Conservation (phyloP, 1,139 yeast species). For the Barnettozyma hawaiiensis region DNA sequence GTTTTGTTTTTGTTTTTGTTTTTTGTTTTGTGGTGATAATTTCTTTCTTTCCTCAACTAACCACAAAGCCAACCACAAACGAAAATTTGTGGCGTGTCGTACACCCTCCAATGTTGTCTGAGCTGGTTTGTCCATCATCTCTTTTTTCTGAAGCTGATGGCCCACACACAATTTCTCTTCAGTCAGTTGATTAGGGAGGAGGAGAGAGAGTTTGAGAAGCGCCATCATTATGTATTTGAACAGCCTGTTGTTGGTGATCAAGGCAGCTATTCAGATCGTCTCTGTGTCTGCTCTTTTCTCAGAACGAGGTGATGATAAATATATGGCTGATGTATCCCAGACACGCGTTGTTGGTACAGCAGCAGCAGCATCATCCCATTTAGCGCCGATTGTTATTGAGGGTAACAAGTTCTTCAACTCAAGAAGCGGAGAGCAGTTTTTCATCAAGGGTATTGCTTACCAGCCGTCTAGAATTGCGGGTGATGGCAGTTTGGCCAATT, state of each 20-base stretch:
- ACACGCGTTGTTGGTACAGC: no score
- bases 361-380: no score
- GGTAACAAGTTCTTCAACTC: slow-evolving; percentile 46
- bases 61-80: no score
- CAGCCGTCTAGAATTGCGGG: slow-evolving; percentile 40
- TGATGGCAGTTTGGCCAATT: slow-evolving; percentile 26
- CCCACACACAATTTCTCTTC: no score
- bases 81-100: no score
- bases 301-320: background rate
- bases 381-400: slow-evolving; percentile 32
- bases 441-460: slow-evolving; percentile 54
- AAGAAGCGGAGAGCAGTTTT: slow-evolving; percentile 43
- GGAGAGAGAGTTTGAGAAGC: background rate
- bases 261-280: background rate
- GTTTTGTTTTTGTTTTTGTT: no score
- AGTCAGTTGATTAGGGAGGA: no score
- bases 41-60: no score
- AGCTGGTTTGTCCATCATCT: no score
- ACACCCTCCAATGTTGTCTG: background rate
- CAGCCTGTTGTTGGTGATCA: background rate
- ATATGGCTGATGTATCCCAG: background rate
- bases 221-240: background rate
- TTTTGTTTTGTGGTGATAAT: no score
- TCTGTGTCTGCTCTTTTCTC: background rate
- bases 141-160: no score